These are phyloP conservation scores for Gynochthodes officinalis DNA, from an alignment of 257 asterid genomes.

Conservation along the genomic window DNA sequence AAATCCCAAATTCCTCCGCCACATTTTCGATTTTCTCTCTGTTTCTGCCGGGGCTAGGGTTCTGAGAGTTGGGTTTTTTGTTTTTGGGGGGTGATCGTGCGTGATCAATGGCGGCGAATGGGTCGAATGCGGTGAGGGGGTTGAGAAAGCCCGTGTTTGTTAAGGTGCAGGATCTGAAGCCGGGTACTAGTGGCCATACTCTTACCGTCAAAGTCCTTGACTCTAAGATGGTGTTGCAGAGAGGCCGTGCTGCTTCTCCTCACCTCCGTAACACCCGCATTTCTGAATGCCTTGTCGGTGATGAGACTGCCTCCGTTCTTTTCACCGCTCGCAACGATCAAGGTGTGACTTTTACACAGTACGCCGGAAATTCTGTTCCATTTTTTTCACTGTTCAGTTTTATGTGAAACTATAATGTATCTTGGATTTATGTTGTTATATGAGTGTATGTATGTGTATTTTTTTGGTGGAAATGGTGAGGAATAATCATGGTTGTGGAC, in stretches of 20 bases:
- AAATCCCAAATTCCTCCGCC: not conserved
- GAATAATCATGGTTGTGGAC: no score
- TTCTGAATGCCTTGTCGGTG: conserved; percentile 78
- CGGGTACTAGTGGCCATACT: conserved; percentile 62
- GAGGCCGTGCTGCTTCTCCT: conserved; percentile 44
- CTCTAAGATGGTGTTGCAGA: conserved; percentile 41
- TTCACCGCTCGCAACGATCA: conserved; percentile 84
- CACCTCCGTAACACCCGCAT: conserved; percentile 53
- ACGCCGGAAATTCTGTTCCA: no score
- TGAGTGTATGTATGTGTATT: not conserved
- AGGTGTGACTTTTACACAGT: conserved; percentile 33
- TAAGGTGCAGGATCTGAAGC: conserved; percentile 54
- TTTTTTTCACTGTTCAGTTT: no score
- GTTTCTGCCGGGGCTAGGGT: conserved; percentile 13
- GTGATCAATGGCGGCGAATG: conserved; percentile 35
- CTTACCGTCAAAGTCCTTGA: conserved; percentile 51
- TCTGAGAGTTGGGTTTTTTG: not conserved
- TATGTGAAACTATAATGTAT: no score
- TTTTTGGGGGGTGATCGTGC: not conserved
- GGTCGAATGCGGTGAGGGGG: conserved; percentile 14
- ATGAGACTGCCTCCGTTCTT: conserved; percentile 63
- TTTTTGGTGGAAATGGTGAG: no score
- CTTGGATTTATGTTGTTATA: no score
- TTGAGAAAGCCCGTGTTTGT: conserved; percentile 66
- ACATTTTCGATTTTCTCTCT: not conserved